Evolutionary conservation across 2,329 filamentous ascomycete species (phyloP).

Genomic region (Nothophoma quercina): DNA sequence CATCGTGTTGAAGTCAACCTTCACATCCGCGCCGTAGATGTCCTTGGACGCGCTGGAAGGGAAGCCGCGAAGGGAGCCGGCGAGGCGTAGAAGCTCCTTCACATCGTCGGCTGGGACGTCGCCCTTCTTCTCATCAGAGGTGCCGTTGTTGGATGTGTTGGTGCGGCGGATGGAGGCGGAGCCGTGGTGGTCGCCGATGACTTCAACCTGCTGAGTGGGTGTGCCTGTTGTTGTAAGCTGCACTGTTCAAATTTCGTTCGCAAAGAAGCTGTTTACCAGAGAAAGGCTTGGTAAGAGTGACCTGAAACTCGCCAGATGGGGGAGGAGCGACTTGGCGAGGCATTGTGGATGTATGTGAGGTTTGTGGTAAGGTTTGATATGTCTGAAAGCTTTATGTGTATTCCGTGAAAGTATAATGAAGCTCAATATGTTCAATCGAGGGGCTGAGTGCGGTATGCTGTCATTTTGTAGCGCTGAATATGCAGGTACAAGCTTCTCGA

Average conservation of each 20-base stretch:
- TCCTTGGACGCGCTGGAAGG: conserved; percentile 50
- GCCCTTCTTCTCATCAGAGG: conserved; percentile 21
- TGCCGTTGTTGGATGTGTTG: conserved; percentile 35
- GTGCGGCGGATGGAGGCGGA: conserved; percentile 46
- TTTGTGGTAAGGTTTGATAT: too few relatives aligned
- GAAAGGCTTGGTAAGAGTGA: conserved; percentile 45
- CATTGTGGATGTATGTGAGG: conserved; percentile 20
- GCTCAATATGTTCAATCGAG: background rate
- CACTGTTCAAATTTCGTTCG: too few relatives aligned
- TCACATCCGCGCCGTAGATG: conserved; percentile 50
- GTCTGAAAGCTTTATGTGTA: too few relatives aligned
- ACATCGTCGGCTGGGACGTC: conserved; percentile 44
- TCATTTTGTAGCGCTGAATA: conserved; percentile 14
- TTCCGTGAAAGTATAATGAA: background rate
- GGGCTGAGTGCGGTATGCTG: background rate
- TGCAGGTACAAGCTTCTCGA: conserved; percentile 16
- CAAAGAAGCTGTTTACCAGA: conserved; percentile 28
- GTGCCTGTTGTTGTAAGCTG: conserved; percentile 27
- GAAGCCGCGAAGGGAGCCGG: conserved; percentile 51
- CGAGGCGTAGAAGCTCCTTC: conserved; percentile 50
- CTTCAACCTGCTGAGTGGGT: conserved; percentile 44
- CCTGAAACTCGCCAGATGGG: conserved; percentile 84
- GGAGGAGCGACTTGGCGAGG: conserved; percentile 67
- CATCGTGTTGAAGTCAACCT: conserved; percentile 52
- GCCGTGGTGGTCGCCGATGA: conserved; percentile 53